A percentile compares a stretch with the other conserved stretches of the same genome.
Evolutionary conservation across 106 monocot species (phyloP).

Genomic region (Dioscorea alata): DNA sequence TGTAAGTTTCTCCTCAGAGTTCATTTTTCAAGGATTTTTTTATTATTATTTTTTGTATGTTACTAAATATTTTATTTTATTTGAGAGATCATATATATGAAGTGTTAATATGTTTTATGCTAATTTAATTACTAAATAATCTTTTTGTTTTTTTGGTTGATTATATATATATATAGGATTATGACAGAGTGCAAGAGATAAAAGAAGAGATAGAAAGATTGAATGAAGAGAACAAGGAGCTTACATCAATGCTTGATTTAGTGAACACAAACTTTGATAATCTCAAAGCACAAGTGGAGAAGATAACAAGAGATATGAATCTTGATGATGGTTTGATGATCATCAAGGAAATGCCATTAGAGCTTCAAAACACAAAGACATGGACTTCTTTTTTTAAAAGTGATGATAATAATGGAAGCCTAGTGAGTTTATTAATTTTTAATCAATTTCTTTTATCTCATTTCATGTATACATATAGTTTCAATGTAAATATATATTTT

Average conservation of each 20-base stretch:
- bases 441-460: neutral
- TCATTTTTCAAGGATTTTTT: too few species aligned
- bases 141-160: too few species aligned
- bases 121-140: too few species aligned
- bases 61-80: too few species aligned
- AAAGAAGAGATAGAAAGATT: neutral
- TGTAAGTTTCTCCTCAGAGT: too few species aligned
- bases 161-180: too few species aligned
- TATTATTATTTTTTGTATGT: too few species aligned
- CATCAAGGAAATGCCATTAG: neutral
- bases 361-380: neutral
- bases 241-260: neutral
- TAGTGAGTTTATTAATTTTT: too few species aligned
- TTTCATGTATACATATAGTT: neutral
- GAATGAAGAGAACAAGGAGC: slow-evolving; percentile 13
- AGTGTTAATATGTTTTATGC: too few species aligned
- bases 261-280: neutral
- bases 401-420: neutral
- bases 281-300: neutral
- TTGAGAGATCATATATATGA: too few species aligned
- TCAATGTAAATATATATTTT: neutral
- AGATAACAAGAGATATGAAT: neutral
- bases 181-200: neutral
- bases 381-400: neutral
- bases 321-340: neutral